These are phyloP conservation scores for Kluyveromyces wickerhamii DNA, from an alignment of 805 yeast species.

Conservation along the genomic window DNA sequence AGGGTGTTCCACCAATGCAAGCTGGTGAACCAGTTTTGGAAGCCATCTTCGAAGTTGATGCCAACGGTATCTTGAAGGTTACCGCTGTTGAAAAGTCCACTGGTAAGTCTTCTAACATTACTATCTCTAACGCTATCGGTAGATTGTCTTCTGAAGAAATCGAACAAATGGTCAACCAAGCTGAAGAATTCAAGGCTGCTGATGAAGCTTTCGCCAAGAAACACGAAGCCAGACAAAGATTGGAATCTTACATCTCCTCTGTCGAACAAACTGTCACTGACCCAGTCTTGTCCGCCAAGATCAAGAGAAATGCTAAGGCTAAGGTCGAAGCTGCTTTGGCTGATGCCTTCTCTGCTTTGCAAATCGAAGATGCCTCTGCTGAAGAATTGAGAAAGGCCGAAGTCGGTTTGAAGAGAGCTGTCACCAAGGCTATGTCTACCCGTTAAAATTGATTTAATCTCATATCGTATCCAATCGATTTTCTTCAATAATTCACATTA, in stretches of 20 bases:
- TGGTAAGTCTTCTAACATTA: constrained; percentile 96
- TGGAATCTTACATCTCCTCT: constrained; percentile 95
- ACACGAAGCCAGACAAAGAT: constrained; percentile 98
- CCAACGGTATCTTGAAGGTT: constrained; percentile 98
- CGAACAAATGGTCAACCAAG: constrained; percentile 97
- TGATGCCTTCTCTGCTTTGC: constrained; percentile 96
- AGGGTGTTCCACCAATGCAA: constrained; percentile 96
- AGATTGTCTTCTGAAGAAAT: constrained; percentile 94
- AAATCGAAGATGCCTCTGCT: constrained; percentile 91
- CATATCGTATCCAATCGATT: constrained; percentile 1
- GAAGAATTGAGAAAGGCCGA: constrained; percentile 99
- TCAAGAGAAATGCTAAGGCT: constrained; percentile 95
- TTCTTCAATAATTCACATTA: constrained; percentile 4
- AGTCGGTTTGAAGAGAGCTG: constrained; percentile 97
- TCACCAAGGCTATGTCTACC: constrained; percentile 98
- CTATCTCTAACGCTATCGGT: constrained; percentile 98
- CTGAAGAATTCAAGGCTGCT: constrained; percentile 97
- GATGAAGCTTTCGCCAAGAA: constrained; percentile 99
- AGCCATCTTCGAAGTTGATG: constrained; percentile 98
- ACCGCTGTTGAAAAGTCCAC: constrained; percentile 98
- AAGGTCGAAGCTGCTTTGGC: constrained; percentile 96
- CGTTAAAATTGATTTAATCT: constrained; percentile 49
- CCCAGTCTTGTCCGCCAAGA: constrained; percentile 95
- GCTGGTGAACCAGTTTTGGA: constrained; percentile 99
- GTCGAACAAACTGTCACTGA: constrained; percentile 95